Evolutionary conservation across 129 eudicot species (phyloP).

Genomic region (Ambrosia trifida): DNA sequence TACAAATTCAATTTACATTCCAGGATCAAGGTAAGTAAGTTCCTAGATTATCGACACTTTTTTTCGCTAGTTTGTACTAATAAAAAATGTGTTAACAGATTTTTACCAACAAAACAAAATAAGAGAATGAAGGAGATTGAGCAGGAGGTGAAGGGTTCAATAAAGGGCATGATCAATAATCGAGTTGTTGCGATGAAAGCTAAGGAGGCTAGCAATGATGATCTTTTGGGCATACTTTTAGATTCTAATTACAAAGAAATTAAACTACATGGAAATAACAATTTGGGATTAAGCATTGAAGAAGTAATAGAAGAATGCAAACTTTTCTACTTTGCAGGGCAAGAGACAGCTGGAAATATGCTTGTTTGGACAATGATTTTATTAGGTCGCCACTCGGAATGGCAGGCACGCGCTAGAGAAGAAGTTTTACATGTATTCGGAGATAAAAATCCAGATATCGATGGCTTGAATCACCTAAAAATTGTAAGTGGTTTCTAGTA

Average conservation of each 20-base stretch:
- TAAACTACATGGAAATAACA: conserved; percentile 2
- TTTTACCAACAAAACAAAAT: conserved; percentile 28
- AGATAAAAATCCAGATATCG: conserved; percentile 20
- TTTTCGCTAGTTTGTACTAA: not conserved
- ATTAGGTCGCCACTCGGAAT: conserved; percentile 21
- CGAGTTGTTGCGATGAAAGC: conserved; percentile 27
- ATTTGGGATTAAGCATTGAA: conserved; percentile 31
- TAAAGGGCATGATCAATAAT: conserved; percentile 24
- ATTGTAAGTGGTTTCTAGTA: conserved; percentile 8
- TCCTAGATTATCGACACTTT: not conserved
- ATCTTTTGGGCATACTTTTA: conserved; percentile 34
- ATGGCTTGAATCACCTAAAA: conserved; percentile 29
- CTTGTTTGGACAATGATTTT: conserved; percentile 37
- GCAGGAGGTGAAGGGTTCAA: conserved; percentile 15
- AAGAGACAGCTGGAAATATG: conserved; percentile 20
- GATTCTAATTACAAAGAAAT: conserved; percentile 35
- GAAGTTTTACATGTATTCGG: conserved; percentile 28
- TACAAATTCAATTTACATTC: conserved; percentile 28
- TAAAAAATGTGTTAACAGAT: not conserved
- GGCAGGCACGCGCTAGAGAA: conserved; percentile 35
- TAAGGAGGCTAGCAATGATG: conserved; percentile 4
- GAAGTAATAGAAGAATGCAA: conserved; percentile 34
- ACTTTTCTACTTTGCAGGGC: conserved; percentile 33
- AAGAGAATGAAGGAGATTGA: conserved; percentile 34
- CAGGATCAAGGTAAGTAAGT: conserved; percentile 29